A percentile compares a stretch with the other conserved stretches of the same genome.
Evolutionary conservation across 2,329 filamentous ascomycete genomes (phyloP).

Genomic region (Simplicillium sp.): DNA sequence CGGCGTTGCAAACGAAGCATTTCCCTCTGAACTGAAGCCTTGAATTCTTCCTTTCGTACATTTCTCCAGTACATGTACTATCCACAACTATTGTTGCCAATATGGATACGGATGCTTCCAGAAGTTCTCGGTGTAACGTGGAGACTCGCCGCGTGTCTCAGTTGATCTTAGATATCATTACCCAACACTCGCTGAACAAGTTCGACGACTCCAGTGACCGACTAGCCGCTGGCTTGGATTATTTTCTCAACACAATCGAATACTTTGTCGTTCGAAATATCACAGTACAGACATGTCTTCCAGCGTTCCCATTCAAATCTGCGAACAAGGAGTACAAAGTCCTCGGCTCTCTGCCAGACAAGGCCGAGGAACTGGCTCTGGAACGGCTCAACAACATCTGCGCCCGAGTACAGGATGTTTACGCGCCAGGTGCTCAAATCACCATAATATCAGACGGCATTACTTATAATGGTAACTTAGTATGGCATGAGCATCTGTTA

Average conservation of each 20-base stretch:
- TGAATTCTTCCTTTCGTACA: too few species aligned
- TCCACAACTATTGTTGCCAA: too few species aligned
- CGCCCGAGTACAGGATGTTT: conserved; percentile 14
- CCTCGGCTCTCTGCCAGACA: conserved; percentile 17
- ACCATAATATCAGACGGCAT: conserved; percentile 44
- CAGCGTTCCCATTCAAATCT: conserved; percentile 22
- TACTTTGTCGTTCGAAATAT: conserved; percentile 11
- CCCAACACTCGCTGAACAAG: conserved; percentile 16
- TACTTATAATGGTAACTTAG: conserved; percentile 38
- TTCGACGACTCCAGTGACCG: conserved; percentile 12
- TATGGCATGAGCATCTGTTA: background rate
- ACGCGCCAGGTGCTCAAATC: conserved; percentile 16
- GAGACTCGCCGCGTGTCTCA: conserved; percentile 3
- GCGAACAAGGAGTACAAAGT: conserved; percentile 24
- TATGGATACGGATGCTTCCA: too few species aligned
- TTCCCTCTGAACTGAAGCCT: too few species aligned
- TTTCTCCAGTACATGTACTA: too few species aligned
- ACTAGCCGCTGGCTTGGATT: conserved; percentile 9
- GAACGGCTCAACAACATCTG: conserved; percentile 17
- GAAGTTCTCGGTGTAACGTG: background rate
- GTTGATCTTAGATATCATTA: conserved; percentile 14
- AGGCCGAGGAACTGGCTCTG: conserved; percentile 19
- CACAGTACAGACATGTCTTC: conserved; percentile 15
- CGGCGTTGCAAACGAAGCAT: too few species aligned
- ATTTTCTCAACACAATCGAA: conserved; percentile 13